phyloP scores from a whole-genome alignment of 371 early-diverging fungal genomes.

The Rhizopus stolonifer region DNA sequence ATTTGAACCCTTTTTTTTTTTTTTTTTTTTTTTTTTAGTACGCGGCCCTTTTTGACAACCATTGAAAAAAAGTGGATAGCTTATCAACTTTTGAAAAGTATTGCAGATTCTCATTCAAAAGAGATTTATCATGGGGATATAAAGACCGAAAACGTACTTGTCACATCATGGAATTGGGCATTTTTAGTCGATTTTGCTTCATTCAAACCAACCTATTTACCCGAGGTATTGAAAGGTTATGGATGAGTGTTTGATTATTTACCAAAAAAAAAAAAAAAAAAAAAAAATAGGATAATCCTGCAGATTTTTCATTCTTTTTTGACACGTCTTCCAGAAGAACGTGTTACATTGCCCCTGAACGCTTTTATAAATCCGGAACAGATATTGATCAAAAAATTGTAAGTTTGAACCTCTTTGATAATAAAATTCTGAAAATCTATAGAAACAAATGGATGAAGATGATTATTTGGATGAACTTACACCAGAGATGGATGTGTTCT shows the following conservation, averaged over 20 bases:
- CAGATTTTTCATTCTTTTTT: conserved; percentile 93
- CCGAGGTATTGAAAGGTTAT: too few relatives aligned
- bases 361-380: conserved; percentile 79
- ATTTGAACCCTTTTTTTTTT: too few relatives aligned
- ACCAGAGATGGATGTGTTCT: conserved; percentile 91
- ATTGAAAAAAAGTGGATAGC: conserved; percentile 94
- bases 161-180: conserved; percentile 94
- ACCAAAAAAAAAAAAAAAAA: background rate
- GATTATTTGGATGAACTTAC: conserved; percentile 57
- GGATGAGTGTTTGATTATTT: too few relatives aligned
- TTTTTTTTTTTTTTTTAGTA: too few relatives aligned
- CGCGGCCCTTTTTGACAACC: conserved; percentile 84
- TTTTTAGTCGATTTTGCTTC: conserved; percentile 87
- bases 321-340: conserved; percentile 84
- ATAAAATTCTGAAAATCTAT: background rate
- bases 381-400: conserved; percentile 63
- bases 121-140: conserved; percentile 38
- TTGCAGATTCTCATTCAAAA: conserved; percentile 77
- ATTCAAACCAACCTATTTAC: conserved; percentile 89
- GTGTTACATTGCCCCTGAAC: conserved; percentile 95
- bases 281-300: conserved; percentile 79
- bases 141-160: conserved; percentile 52
- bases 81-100: conserved; percentile 78
- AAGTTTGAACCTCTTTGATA: background rate
- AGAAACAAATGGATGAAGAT: conserved; percentile 36